Base-by-base conservation (phyloP, 345 rosid species). In the Gossypium sturtianum region DNA sequence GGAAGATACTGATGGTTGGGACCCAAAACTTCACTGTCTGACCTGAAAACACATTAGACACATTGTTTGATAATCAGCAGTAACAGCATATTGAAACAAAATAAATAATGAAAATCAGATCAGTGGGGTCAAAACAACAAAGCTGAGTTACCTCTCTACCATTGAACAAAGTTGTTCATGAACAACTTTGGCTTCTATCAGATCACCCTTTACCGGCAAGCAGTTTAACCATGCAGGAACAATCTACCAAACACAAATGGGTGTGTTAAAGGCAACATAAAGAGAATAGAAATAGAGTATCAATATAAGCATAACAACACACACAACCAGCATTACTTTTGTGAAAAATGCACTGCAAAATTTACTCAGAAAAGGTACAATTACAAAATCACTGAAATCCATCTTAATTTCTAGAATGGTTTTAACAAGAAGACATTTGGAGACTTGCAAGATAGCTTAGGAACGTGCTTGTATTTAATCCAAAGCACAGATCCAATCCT, bases 181-280 rank as follows among this genome's bases (percentile, higher is more conserved):
- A 79, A 96, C 99, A 73, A 87, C 89, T 83, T 96, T 96, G 79
- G 99, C 99, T 84, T 96, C 99, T 78, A 93, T 91, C 72, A 91
- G 80, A 80, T 96, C 99, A 63, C 97, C 97, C 79, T 86, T 84
- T 61, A 96, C 81, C 3, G 99, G 99, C 83, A 96, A 86, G 84
- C 99, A 96, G 84, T 90, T 96, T 83, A 96, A 84, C 99, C 99
- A 96, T 27, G 99, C 97, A 44, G 98, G 98, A 70, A 96, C 82
- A 75, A 96, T 91, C 99, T 96, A 81, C 61, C 79, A 80, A 68
- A 70, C 38, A 72, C 1, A 10, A 34, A 10, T 51, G 53, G 11
- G 38, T 13, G 41, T 4, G 65, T 17, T 22, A 29, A 51, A 54
- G 11, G 71, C 38, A 51, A 66, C 11, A 34, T 29, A 45, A 59